Evolutionary conservation across 352 stramenopile species (phyloP).

Genomic region (Globisporangium rhizosaccharum): DNA sequence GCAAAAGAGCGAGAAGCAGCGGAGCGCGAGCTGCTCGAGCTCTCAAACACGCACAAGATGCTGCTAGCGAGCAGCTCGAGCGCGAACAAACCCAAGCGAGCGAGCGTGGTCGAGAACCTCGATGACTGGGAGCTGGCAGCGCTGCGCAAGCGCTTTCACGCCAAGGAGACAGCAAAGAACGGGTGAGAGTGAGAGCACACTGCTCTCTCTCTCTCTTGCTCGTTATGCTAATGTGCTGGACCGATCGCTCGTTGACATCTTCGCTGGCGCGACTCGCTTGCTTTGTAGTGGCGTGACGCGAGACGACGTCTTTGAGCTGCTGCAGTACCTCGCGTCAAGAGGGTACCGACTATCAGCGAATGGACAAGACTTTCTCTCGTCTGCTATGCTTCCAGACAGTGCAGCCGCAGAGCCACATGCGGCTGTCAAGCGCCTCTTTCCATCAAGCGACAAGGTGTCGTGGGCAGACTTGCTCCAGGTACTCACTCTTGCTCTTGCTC

Average conservation of each 20-base stretch:
- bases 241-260: too few relatives aligned
- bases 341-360: conserved; percentile 6
- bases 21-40: conserved; percentile 37
- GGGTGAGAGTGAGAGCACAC: conserved; percentile 11
- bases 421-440: conserved; percentile 9
- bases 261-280: not conserved
- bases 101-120: conserved; percentile 15
- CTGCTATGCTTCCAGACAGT: not conserved
- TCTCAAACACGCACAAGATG: conserved; percentile 29
- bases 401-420: not conserved
- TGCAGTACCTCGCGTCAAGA: conserved; percentile 3
- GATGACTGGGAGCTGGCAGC: conserved; percentile 47
- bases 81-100: conserved; percentile 6
- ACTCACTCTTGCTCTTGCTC: not conserved
- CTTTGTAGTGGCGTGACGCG: conserved; percentile 4
- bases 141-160: conserved; percentile 47
- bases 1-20: conserved; percentile 21
- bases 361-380: not conserved
- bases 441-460: conserved; percentile 1
- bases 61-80: conserved; percentile 9
- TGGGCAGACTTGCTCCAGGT: conserved; percentile 17
- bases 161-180: conserved; percentile 35
- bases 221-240: not conserved
- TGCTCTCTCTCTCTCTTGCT: not conserved
- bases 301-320: conserved; percentile 2